Evolutionary conservation across 2,329 filamentous ascomycete genomes (phyloP).

Genomic region (Fusarium floridanum): DNA sequence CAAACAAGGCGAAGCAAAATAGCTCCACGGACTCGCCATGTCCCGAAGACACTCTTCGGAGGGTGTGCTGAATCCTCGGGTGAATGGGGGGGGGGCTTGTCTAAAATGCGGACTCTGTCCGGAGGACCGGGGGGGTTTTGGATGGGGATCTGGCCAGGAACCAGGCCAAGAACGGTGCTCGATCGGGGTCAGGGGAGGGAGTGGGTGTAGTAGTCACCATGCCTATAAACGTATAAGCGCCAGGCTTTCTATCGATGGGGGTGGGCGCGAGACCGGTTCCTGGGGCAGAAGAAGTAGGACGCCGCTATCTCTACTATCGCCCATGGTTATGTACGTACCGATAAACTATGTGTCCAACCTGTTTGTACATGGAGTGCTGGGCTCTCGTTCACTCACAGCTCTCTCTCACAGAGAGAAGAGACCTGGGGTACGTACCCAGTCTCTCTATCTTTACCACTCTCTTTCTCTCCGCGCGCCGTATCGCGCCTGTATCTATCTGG

Average conservation of each 20-base stretch:
- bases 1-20: neutral
- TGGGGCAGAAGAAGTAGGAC: slow-evolving; percentile 20
- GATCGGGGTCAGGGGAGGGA: slow-evolving; percentile 11
- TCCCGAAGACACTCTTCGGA: neutral
- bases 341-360: slow-evolving; percentile 47
- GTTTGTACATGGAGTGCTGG: slow-evolving; percentile 30
- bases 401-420: neutral
- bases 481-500: slow-evolving; percentile 30
- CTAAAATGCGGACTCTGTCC: slow-evolving; percentile 35
- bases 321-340: slow-evolving; percentile 40
- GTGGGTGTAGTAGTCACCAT: slow-evolving; percentile 28
- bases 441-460: too few species aligned
- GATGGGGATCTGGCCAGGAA: slow-evolving; percentile 36
- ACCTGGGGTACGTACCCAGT: neutral
- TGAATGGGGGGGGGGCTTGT: neutral
- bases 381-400: neutral
- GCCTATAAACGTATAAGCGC: slow-evolving; percentile 20
- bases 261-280: slow-evolving; percentile 29
- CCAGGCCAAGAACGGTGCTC: slow-evolving; percentile 37
- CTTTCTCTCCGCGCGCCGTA: slow-evolving; percentile 20
- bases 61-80: slow-evolving; percentile 9
- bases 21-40: neutral
- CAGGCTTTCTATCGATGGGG: neutral
- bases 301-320: slow-evolving; percentile 42
- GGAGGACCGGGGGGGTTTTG: slow-evolving; percentile 14